Percentiles rank a stretch among this genome's conserved stretches.
Conservation (phyloP, 1,284 basidiomycete genomes). For the Rhodotorula sp. region DNA sequence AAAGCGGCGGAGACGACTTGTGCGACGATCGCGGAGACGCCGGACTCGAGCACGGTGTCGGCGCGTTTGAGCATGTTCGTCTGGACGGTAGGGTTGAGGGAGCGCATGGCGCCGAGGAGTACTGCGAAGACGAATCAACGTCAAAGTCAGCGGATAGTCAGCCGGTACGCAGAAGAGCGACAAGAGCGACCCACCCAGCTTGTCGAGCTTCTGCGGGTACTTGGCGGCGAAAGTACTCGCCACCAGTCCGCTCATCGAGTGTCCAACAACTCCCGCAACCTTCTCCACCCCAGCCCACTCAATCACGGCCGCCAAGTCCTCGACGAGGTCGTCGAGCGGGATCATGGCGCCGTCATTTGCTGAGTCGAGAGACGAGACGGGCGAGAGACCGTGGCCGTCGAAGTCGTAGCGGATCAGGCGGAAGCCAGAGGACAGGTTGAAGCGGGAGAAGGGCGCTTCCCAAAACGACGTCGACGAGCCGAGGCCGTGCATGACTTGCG, state of each 20-base stretch:
- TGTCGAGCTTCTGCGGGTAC: conserved; percentile 26
- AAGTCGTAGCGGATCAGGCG: conserved; percentile 32
- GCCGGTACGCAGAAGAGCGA: neutral
- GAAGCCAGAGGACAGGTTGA: conserved; percentile 2
- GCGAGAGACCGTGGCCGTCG: conserved; percentile 33
- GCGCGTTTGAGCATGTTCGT: conserved; percentile 26
- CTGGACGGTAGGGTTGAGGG: conserved; percentile 7
- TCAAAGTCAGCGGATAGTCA: neutral
- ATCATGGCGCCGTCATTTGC: neutral
- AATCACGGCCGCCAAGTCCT: conserved; percentile 29
- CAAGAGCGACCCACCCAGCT: conserved; percentile 25
- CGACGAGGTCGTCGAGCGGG: conserved; percentile 18
- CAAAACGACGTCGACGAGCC: conserved; percentile 29
- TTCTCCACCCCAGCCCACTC: conserved; percentile 2
- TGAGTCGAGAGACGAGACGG: conserved; percentile 4
- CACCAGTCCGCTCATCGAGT: conserved; percentile 33
- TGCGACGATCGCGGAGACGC: conserved; percentile 25
- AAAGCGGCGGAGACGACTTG: conserved; percentile 28
- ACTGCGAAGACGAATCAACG: conserved; percentile 17
- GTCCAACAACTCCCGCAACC: conserved; percentile 30
- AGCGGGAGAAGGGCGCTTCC: conserved; percentile 9
- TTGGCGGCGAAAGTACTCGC: conserved; percentile 30
- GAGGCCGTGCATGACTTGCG: conserved; percentile 34
- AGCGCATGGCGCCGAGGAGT: conserved; percentile 37
- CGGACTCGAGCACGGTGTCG: conserved; percentile 14